Percentiles rank a stretch among this genome's conserved stretches.
phyloP scores from a whole-genome alignment of 2,329 filamentous ascomycete species.

The Cordyceps javanica region DNA sequence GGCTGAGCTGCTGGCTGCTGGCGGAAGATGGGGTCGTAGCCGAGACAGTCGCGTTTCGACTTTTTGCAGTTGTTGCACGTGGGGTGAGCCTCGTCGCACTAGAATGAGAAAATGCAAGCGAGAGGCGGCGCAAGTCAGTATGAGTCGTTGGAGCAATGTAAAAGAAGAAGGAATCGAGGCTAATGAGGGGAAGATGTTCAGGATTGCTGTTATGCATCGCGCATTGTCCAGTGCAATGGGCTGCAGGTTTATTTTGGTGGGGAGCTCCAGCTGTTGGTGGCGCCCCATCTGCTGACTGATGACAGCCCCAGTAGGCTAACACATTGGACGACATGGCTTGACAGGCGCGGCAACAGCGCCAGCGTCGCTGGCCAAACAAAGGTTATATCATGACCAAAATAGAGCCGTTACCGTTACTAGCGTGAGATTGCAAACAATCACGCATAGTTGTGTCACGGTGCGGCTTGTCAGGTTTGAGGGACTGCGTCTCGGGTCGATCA shows the following conservation, averaged over 20 bases:
- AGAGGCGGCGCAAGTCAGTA: slow-evolving; percentile 11
- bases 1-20: slow-evolving; percentile 67
- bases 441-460: background rate
- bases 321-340: background rate
- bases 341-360: background rate
- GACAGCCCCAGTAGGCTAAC: background rate
- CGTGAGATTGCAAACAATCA: background rate
- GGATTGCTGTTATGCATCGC: slow-evolving; percentile 4
- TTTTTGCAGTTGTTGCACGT: slow-evolving; percentile 87
- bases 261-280: slow-evolving; percentile 9
- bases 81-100: slow-evolving; percentile 97
- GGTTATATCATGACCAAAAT: background rate
- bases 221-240: slow-evolving; percentile 8
- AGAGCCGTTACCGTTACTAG: background rate
- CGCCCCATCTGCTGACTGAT: slow-evolving; percentile 8
- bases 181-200: background rate
- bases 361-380: background rate
- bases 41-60: slow-evolving; percentile 78
- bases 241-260: slow-evolving; percentile 15
- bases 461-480: background rate
- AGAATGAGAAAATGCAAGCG: slow-evolving; percentile 24
- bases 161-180: background rate
- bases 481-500: background rate
- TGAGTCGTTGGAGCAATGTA: background rate
- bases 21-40: slow-evolving; percentile 85